Base-by-base conservation (phyloP, 2,329 filamentous ascomycete species). In the Pseudogymnoascus sp. region DNA sequence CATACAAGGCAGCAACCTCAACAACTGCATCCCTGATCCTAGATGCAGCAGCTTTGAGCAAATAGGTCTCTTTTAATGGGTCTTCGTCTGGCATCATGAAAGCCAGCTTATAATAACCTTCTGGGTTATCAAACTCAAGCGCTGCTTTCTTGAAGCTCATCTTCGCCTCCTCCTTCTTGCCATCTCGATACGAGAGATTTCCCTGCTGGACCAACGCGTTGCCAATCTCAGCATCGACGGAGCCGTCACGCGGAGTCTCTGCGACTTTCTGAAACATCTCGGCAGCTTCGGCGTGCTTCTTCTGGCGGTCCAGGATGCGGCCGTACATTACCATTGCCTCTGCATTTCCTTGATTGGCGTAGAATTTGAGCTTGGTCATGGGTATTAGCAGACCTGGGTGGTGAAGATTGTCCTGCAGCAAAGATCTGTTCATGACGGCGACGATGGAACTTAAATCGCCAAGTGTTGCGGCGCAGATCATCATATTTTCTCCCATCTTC, bases 71-170 rank as follows among this genome's bases (percentile, higher is more conserved):
- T 25, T 70, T 65, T 7, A 65, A 60, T 7, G 64, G 36, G 16
- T 63, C 61, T 42, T 68, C 37, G 4, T 60, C 59, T 14, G 34
- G 12, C 34, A 60, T 38, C 1, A 69, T 31, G 18, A 69, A 60
- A 2, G 71, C 69, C n/a, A 74, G 67, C 34, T 71, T 68, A 62
- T 70, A 73, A 61, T 72, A 73, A 5, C 66, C 72, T 5, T 43
- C 16, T 1, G 72, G 68, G 5, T 74, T 67, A 64, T 74, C 69
- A 3, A 71, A 59, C 40, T 72, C 69, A 2, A 71, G 18, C 3
- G 72, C 72, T 8, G 70, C 72, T 63, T 66, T 71, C 34, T 69
- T 61, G n/a, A 60, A 73, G 71, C 1, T 64, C 66, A 16, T 56
- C 43, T 14, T 66, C 63, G 1, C 71, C 70, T n/a, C 63, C 68